These are phyloP conservation scores for Polyporus tsugae DNA, from an alignment of 1,284 basidiomycete genomes.

Conservation along the genomic window DNA sequence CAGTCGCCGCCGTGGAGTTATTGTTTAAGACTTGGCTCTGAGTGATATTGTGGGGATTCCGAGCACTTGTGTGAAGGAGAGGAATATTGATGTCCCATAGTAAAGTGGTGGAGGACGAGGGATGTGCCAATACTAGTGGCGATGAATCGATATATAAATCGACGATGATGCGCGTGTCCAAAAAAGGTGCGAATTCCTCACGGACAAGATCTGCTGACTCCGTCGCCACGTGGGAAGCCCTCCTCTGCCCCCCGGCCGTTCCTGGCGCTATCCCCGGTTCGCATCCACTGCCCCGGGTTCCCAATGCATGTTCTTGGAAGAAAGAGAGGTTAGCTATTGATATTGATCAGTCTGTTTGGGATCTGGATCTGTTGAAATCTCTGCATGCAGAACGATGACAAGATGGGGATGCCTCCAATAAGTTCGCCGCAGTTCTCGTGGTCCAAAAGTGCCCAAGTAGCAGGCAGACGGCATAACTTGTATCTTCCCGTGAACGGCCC, in stretches of 20 bases:
- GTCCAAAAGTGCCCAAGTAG: not conserved
- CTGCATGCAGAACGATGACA: not conserved
- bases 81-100: no score
- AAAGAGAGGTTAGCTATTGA: not conserved
- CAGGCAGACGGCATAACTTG: not conserved
- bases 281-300: not conserved
- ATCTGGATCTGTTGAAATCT: not conserved
- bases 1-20: no score
- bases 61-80: no score
- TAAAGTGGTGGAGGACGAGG: not conserved
- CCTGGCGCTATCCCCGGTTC: not conserved
- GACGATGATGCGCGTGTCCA: constrained; percentile 1
- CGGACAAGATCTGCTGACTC: not conserved
- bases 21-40: no score
- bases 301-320: not conserved
- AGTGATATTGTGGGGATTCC: no score
- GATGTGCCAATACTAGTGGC: not conserved
- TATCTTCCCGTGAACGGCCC: not conserved
- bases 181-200: not conserved
- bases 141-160: not conserved
- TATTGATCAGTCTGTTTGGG: not conserved
- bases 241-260: not conserved
- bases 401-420: not conserved
- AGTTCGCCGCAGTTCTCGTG: not conserved
- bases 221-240: not conserved